Evolutionary conservation across 1,284 basidiomycete genomes (phyloP).

Genomic region (Ganoderma lucidum): DNA sequence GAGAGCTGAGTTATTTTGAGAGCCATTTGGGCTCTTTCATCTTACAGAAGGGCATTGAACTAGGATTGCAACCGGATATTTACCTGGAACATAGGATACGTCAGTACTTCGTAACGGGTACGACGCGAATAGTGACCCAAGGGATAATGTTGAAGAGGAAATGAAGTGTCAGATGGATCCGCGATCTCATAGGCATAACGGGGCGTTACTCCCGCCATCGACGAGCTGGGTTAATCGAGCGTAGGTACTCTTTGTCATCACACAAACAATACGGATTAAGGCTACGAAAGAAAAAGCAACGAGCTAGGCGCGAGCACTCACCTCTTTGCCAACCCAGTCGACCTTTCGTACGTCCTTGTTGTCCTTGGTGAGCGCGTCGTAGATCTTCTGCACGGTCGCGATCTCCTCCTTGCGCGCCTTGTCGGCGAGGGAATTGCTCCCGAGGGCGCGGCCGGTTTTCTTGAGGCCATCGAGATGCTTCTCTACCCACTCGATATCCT

Average conservation of each 20-base stretch:
- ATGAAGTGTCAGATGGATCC: conserved; percentile 52
- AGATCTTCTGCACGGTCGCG: conserved; percentile 86
- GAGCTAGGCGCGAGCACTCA: conserved; percentile 47
- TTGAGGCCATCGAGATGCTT: conserved; percentile 88
- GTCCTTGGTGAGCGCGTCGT: conserved; percentile 83
- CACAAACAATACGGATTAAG: conserved; percentile 17
- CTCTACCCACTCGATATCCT: conserved; percentile 99
- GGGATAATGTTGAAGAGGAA: conserved; percentile 48
- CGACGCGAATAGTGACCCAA: conserved; percentile 3
- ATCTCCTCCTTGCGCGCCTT: conserved; percentile 98
- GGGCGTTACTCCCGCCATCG: conserved; percentile 66
- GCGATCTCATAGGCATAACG: conserved; percentile 66
- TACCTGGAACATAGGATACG: conserved; percentile 24
- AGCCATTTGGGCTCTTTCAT: conserved; percentile 68
- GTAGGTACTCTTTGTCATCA: conserved; percentile 46
- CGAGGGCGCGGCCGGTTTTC: conserved; percentile 75
- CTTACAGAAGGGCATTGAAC: conserved; percentile 44
- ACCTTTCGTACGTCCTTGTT: conserved; percentile 94
- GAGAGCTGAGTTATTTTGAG: conserved; percentile 66
- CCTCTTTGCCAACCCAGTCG: conserved; percentile 98
- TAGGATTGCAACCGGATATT: conserved; percentile 20
- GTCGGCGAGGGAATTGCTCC: conserved; percentile 87
- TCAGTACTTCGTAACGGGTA: conserved; percentile 11
- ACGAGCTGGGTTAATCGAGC: conserved; percentile 50
- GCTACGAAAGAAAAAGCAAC: background rate